These are phyloP conservation scores for Xylaria bambusicola DNA, from an alignment of 495 filamentous ascomycete genomes.

Conservation along the genomic window DNA sequence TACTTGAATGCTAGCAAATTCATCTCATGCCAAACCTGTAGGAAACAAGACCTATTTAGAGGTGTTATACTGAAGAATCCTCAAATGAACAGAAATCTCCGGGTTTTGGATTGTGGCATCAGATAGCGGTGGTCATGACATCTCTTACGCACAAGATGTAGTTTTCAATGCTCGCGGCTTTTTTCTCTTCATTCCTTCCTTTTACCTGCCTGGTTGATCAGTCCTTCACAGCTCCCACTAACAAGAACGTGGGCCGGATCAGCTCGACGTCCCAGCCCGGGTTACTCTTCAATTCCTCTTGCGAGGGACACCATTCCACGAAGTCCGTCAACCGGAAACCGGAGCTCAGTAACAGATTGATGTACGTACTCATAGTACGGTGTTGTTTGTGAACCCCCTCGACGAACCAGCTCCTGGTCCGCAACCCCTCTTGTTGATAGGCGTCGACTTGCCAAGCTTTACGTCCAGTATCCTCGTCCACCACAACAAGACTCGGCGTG, in stretches of 20 bases:
- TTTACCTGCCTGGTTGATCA: not conserved
- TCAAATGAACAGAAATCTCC: no score
- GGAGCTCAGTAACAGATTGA: conserved; percentile 34
- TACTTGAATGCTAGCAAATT: no score
- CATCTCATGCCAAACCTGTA: no score
- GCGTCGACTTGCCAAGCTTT: conserved; percentile 38
- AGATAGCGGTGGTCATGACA: no score
- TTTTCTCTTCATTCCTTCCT: not conserved
- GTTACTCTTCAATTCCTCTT: conserved; percentile 16
- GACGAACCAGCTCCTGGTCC: conserved; percentile 37
- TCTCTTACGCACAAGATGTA: no score
- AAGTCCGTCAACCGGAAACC: conserved; percentile 37
- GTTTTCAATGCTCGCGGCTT: not conserved
- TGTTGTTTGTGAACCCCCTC: conserved; percentile 41
- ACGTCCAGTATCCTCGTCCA: conserved; percentile 22
- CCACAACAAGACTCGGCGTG: conserved; percentile 24
- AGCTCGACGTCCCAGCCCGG: conserved; percentile 20
- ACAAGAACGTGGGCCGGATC: conserved; percentile 24
- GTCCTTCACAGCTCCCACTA: conserved; percentile 21
- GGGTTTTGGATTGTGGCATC: no score
- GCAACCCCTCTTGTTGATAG: conserved; percentile 37
- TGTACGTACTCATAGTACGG: conserved; percentile 36
- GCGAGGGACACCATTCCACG: conserved; percentile 35
- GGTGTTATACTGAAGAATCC: no score
- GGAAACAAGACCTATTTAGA: no score